Base-by-base conservation (phyloP, 257 asterid species). In the Cordia subcordata region DNA sequence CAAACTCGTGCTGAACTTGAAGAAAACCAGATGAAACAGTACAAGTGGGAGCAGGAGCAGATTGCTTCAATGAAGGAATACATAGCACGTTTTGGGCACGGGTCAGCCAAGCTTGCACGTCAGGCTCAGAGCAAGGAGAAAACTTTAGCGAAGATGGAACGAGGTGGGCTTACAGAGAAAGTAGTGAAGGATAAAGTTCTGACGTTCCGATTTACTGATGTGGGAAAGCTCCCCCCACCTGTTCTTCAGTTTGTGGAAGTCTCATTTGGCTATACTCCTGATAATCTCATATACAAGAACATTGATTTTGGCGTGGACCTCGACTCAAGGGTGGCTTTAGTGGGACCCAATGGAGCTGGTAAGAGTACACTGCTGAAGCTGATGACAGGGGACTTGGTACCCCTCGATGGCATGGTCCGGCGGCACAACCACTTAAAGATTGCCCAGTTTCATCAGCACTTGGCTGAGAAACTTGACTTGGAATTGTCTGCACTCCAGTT, bases 101-200 rank as follows among this genome's bases (percentile, higher is more conserved):
- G 99, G 8, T 89, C 99, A 5, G 99, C 97, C 54, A 89, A 89
- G 72, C 96, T 93, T 17, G 99, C 99, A 21, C 99, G 97, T 59
- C 99, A 93, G 73, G 99, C 99, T 55, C 99, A 93, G 82, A 93
- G 99, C 51, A 93, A 93, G 66, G 99, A 93, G 57, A 93, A 93
- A 63, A 93, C 99, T 1, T 62, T 93, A 68, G 97, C 99, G 13
- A 93, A 93, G 81, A 93, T 93, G 97, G 97, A 93, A 73, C 79
- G 96, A 0, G 96, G 99, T 79, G 99, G 99, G 19, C 94, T 93
- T 32, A 86, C 96, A 0, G 95, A 93, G 81, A 89, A 81, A 79
- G 99, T 89, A 52, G 74, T 21, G 17, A 75, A 79, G 64, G 99
- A 93, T 75, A 68, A 66, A 58, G 82, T 93, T 70, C 82, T 93